Percentiles rank a stretch among this genome's conserved stretches.
phyloP scores from a whole-genome alignment of 73 alveolate species.

The Paramecium sexaurelia region DNA sequence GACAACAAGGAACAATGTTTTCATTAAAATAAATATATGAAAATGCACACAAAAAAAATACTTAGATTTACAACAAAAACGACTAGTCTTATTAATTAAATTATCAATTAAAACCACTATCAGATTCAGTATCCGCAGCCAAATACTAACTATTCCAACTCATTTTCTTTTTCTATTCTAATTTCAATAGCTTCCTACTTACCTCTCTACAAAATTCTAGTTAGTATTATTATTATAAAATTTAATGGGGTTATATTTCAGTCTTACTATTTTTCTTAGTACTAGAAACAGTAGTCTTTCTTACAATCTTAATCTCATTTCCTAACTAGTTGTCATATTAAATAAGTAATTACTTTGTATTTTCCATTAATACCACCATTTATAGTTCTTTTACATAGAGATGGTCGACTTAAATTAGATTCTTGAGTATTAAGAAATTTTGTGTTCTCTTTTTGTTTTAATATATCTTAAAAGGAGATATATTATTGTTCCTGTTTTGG shows the following conservation, averaged over 20 bases:
- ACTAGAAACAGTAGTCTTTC: background rate
- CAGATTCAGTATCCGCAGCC: slow-evolving; percentile 22
- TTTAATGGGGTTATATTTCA: background rate
- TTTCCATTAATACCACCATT: slow-evolving; percentile 45
- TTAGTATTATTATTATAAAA: background rate
- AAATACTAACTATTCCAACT: background rate
- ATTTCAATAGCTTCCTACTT: background rate
- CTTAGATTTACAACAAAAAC: slow-evolving; percentile 36
- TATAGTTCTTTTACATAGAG: slow-evolving; percentile 1
- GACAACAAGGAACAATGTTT: background rate
- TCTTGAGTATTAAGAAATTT: background rate
- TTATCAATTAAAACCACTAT: slow-evolving; percentile 27
- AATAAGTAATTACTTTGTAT: background rate
- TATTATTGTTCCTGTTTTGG: background rate
- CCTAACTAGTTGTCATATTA: slow-evolving; percentile 5
- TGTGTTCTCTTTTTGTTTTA: background rate
- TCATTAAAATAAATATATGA: slow-evolving; percentile 13
- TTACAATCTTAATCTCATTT: background rate
- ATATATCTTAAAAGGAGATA: background rate
- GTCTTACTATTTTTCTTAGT: background rate
- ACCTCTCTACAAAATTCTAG: background rate
- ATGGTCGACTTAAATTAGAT: background rate
- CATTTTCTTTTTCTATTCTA: background rate
- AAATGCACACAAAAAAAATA: background rate
- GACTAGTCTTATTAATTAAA: slow-evolving; percentile 34